phyloP scores from a whole-genome alignment of 2,329 filamentous ascomycete genomes.

The Colletotrichum sp. region DNA sequence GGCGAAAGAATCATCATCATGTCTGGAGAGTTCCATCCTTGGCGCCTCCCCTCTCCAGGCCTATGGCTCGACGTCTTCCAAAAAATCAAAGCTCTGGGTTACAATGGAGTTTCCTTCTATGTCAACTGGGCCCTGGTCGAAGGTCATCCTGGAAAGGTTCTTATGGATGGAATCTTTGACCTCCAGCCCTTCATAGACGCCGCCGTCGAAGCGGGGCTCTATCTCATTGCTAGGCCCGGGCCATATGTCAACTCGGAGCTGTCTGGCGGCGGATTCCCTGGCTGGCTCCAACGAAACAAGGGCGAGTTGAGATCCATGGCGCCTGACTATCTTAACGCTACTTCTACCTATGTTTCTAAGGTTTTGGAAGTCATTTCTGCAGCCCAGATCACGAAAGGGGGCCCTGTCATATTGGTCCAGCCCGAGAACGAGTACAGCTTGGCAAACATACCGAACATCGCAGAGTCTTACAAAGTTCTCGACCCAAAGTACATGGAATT shows the following conservation, averaged over 20 bases:
- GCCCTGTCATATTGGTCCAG: slow-evolving; percentile 73
- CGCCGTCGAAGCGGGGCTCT: slow-evolving; percentile 71
- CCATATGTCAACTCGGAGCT: slow-evolving; percentile 75
- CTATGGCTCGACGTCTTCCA: slow-evolving; percentile 71
- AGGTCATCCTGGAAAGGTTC: slow-evolving; percentile 68
- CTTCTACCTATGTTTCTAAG: slow-evolving; percentile 53
- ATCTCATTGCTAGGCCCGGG: slow-evolving; percentile 69
- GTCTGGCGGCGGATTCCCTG: slow-evolving; percentile 73
- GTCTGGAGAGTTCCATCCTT: slow-evolving; percentile 76
- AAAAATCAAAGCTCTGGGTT: slow-evolving; percentile 75
- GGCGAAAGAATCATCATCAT: slow-evolving; percentile 75
- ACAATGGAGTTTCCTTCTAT: slow-evolving; percentile 76
- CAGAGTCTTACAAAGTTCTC: neutral
- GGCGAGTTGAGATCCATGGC: slow-evolving; percentile 63
- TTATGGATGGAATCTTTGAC: slow-evolving; percentile 69
- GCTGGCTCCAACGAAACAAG: slow-evolving; percentile 70
- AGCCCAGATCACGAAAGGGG: slow-evolving; percentile 76
- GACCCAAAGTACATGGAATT: neutral
- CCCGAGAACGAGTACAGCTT: slow-evolving; percentile 70
- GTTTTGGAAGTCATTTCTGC: slow-evolving; percentile 65
- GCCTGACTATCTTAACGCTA: slow-evolving; percentile 62
- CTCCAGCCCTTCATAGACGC: slow-evolving; percentile 74
- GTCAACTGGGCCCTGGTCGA: slow-evolving; percentile 74
- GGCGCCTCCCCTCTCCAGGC: slow-evolving; percentile 32
- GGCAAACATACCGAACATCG: neutral